These are phyloP conservation scores for Funneliformis mosseae DNA, from an alignment of 192 early-diverging fungal genomes.

Conservation along the genomic window DNA sequence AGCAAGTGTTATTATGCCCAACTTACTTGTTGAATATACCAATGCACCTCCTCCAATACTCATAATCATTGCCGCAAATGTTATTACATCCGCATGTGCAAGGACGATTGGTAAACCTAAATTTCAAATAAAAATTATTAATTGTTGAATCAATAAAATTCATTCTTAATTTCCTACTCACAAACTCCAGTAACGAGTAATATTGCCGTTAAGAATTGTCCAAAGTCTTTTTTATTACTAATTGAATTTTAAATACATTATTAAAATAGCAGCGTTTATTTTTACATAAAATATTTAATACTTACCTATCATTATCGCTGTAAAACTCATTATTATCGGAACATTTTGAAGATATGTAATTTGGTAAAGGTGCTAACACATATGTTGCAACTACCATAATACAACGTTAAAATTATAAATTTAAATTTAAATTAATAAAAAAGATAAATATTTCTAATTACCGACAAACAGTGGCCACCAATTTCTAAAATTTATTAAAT, in stretches of 20 bases:
- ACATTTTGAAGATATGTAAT: slow-evolving; percentile 78
- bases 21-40: slow-evolving; percentile 89
- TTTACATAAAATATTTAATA: neutral
- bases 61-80: slow-evolving; percentile 83
- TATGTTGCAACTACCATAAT: slow-evolving; percentile 74
- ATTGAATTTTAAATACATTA: slow-evolving; percentile 18
- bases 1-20: no score
- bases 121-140: neutral
- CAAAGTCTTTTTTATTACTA: slow-evolving; percentile 58
- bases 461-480: slow-evolving; percentile 94
- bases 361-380: slow-evolving; percentile 89
- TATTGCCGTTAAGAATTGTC: slow-evolving; percentile 87
- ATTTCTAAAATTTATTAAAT: slow-evolving; percentile 61
- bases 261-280: neutral
- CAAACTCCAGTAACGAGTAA: slow-evolving; percentile 92
- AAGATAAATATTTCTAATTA: slow-evolving; percentile 33
- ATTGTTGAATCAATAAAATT: neutral
- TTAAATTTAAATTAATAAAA: neutral
- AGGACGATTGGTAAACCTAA: slow-evolving; percentile 76
- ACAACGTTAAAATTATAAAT: slow-evolving; percentile 15
- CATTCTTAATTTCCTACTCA: slow-evolving; percentile 41
- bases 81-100: slow-evolving; percentile 77
- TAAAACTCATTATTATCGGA: slow-evolving; percentile 72
- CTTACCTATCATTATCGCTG: slow-evolving; percentile 60
- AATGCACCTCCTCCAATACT: slow-evolving; percentile 88